Conservation (phyloP, 1,139 yeast species). For the Starmera stellimalicola region DNA sequence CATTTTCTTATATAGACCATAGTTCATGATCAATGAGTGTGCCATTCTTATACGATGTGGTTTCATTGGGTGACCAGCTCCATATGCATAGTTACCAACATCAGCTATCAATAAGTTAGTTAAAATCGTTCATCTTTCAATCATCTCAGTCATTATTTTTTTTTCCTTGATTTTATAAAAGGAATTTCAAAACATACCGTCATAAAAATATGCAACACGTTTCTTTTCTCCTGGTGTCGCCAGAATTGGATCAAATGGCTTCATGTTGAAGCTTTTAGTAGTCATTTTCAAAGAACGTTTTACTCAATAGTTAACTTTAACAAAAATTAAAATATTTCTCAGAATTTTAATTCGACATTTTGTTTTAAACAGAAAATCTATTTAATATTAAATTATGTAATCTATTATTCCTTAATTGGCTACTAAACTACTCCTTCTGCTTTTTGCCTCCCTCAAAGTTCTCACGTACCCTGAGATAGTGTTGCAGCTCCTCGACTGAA, state of each 20-base stretch:
- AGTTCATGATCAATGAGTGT: slow-evolving; percentile 92
- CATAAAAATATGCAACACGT: slow-evolving; percentile 59
- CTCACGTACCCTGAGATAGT: slow-evolving; percentile 67
- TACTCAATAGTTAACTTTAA: background rate
- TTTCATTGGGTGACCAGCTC: slow-evolving; percentile 98
- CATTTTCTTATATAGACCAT: slow-evolving; percentile 94
- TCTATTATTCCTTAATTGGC: too few relatives aligned
- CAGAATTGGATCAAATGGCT: slow-evolving; percentile 51
- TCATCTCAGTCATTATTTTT: background rate
- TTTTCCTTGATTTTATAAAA: too few relatives aligned
- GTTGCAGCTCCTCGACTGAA: slow-evolving; percentile 76
- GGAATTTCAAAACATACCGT: slow-evolving; percentile 20
- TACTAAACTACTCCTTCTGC: too few relatives aligned
- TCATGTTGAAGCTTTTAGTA: slow-evolving; percentile 20
- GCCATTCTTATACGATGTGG: slow-evolving; percentile 99
- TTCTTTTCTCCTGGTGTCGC: slow-evolving; percentile 50
- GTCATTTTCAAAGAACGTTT: slow-evolving; percentile 4
- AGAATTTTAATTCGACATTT: background rate
- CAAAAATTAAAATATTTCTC: background rate
- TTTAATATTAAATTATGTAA: too few relatives aligned
- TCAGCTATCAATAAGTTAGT: slow-evolving; percentile 39
- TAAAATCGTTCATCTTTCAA: too few relatives aligned
- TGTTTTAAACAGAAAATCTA: too few relatives aligned
- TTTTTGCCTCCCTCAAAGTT: slow-evolving; percentile 48
- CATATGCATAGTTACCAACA: slow-evolving; percentile 95